Evolutionary conservation across 108 stramenopile genomes (phyloP).

Genomic region (Stephanodiscus triporus): DNA sequence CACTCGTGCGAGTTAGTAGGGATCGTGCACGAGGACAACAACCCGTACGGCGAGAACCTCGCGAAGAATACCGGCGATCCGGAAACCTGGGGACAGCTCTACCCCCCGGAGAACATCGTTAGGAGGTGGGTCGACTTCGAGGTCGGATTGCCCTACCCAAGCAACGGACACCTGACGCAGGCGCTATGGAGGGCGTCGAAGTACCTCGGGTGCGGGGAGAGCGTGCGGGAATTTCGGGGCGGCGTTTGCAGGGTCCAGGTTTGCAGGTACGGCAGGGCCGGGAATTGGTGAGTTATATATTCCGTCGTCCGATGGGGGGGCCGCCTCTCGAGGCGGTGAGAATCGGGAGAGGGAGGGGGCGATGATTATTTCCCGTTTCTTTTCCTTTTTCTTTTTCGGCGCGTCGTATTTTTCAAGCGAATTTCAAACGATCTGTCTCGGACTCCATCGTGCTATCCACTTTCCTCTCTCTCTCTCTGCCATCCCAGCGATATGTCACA

Average conservation of each 20-base stretch:
- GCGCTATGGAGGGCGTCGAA: constrained; percentile 39
- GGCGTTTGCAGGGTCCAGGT: constrained; percentile 50
- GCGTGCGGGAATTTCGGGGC: constrained; percentile 15
- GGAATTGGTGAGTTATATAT: constrained; percentile 30
- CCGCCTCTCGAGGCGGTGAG: no score
- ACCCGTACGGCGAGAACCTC: constrained; percentile 42
- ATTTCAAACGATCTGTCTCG: background rate
- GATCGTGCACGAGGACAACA: constrained; percentile 36
- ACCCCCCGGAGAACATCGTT: constrained; percentile 36
- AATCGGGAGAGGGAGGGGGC: background rate
- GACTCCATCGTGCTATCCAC: background rate
- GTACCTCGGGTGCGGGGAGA: constrained; percentile 51
- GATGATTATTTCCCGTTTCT: background rate
- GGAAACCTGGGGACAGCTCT: constrained; percentile 46
- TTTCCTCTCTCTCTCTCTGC: background rate
- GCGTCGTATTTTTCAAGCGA: background rate
- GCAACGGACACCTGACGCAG: constrained; percentile 48
- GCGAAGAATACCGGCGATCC: constrained; percentile 45
- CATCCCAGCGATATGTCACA: constrained; percentile 24
- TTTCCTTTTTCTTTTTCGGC: background rate
- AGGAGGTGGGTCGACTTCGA: constrained; percentile 51
- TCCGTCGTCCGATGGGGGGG: background rate
- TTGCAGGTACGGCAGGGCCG: constrained; percentile 47
- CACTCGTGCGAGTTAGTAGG: constrained; percentile 36
- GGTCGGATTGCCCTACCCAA: constrained; percentile 37